A percentile compares a stretch with the other conserved stretches of the same genome.
phyloP scores from a whole-genome alignment of 129 eudicot genomes.

The Mikania micrantha region DNA sequence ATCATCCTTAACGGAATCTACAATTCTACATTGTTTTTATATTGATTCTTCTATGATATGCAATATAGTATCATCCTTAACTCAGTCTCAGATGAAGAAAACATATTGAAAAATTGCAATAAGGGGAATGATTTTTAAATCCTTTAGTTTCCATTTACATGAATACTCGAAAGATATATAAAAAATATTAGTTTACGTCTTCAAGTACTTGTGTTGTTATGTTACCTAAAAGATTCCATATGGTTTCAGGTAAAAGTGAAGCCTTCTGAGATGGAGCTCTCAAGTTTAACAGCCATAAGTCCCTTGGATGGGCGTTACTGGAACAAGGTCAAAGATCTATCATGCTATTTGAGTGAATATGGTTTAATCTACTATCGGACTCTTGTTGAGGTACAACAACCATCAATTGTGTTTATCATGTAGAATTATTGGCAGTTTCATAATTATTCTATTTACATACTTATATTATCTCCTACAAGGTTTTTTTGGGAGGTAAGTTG shows the following conservation, averaged over 20 bases:
- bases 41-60: not conserved
- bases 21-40: not conserved
- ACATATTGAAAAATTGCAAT: not conserved
- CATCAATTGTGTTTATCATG: not conserved
- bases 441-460: not conserved
- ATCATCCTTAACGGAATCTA: not conserved
- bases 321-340: conserved; percentile 70
- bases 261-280: conserved; percentile 54
- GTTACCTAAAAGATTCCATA: not conserved
- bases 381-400: conserved; percentile 62
- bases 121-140: not conserved
- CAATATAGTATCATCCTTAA: not conserved
- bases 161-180: not conserved
- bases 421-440: not conserved
- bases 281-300: conserved; percentile 68
- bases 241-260: conserved; percentile 43
- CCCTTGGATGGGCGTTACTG: conserved; percentile 93
- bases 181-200: not conserved
- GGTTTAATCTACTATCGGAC: conserved; percentile 73
- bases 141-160: not conserved
- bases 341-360: conserved; percentile 79
- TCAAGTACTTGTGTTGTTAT: conserved; percentile 4
- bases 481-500: conserved; percentile 5
- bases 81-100: not conserved
- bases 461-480: not conserved